Percentiles rank a stretch among this genome's conserved stretches.
Conservation (phyloP, 202 grass and related monocot species). For the Miscanthus sacchariflorus region DNA sequence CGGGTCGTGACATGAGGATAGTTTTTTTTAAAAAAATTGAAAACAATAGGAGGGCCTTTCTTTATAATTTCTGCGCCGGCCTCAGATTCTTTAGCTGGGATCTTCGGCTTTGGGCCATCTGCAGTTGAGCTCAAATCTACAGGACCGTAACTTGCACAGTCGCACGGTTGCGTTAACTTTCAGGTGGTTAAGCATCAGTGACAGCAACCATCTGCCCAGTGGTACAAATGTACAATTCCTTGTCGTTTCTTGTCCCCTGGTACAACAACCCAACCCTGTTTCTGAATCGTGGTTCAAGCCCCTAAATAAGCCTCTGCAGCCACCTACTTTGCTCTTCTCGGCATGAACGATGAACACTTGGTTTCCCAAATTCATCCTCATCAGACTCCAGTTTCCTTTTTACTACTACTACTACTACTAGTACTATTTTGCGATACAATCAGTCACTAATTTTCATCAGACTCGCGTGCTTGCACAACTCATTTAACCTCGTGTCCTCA, state of each 20-base stretch:
- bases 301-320: background rate
- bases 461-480: background rate
- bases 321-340: background rate
- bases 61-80: no score
- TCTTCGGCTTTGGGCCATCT: background rate
- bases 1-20: no score
- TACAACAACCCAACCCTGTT: background rate
- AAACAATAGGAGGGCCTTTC: no score
- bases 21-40: no score
- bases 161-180: background rate
- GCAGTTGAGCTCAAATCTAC: background rate
- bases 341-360: conserved; percentile 21
- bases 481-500: conserved; percentile 70
- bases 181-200: background rate
- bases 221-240: background rate
- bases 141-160: background rate
- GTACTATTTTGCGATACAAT: background rate
- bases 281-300: background rate
- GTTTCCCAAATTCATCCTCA: background rate
- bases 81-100: background rate
- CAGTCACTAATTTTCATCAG: conserved; percentile 22
- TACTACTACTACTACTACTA: background rate
- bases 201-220: background rate
- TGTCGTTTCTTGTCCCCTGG: background rate
- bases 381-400: background rate